Evolutionary conservation across 352 stramenopile species (phyloP).

Genomic region (Globisporangium paroecandrum): DNA sequence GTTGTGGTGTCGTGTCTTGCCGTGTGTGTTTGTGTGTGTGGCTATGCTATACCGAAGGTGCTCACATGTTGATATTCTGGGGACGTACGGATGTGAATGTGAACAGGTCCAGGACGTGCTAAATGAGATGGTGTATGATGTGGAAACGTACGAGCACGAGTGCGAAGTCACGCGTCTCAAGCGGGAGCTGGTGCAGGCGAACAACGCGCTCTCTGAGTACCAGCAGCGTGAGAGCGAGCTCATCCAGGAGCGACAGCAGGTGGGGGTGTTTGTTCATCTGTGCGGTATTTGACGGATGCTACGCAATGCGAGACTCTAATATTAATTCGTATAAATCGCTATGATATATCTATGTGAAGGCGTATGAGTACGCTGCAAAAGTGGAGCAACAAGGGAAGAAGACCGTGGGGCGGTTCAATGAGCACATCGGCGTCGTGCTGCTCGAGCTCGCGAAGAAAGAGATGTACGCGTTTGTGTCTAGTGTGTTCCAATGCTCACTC

Average conservation of each 20-base stretch:
- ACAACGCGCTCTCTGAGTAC: constrained; percentile 39
- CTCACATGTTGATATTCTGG: not conserved
- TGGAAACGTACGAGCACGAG: constrained; percentile 68
- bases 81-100: not conserved
- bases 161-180: constrained; percentile 38
- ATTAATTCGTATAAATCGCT: not conserved
- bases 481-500: not conserved
- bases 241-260: constrained; percentile 60
- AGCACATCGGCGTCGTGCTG: constrained; percentile 52
- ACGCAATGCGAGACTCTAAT: not conserved
- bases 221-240: constrained; percentile 60
- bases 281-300: not conserved
- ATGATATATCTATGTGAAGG: constrained; percentile 22
- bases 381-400: constrained; percentile 50
- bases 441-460: constrained; percentile 68
- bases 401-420: constrained; percentile 38
- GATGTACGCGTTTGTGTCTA: constrained; percentile 20
- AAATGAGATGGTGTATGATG: constrained; percentile 81
- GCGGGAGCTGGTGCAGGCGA: constrained; percentile 30
- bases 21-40: not conserved
- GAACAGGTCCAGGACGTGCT: constrained; percentile 58
- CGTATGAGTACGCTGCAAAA: constrained; percentile 45
- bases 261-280: constrained; percentile 9
- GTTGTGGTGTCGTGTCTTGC: not conserved
- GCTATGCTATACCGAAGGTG: not conserved